A percentile compares a stretch with the other conserved stretches of the same genome.
Evolutionary conservation across 345 rosid genomes (phyloP).

Genomic region (Syzygium jambos): DNA sequence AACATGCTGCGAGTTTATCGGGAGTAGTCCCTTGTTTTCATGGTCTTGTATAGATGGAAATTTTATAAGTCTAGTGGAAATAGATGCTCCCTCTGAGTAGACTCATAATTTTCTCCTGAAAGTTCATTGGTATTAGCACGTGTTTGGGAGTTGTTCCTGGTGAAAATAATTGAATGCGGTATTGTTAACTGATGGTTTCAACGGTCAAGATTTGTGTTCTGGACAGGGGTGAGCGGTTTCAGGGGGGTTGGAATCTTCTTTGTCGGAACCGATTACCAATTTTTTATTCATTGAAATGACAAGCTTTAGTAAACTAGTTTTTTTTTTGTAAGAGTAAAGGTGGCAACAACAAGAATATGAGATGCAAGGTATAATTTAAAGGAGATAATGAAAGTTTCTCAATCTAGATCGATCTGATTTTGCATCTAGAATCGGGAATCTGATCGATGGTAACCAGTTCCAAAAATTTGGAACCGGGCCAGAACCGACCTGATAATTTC

Average conservation of each 20-base stretch:
- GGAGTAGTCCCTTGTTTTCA: not conserved
- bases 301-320: not conserved
- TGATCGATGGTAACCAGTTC: not conserved
- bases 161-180: not conserved
- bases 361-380: not conserved
- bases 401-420: rapidly evolving
- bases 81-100: not conserved
- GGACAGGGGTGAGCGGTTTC: not conserved
- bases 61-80: not conserved
- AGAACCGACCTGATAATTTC: not conserved
- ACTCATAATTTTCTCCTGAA: not conserved
- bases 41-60: not conserved
- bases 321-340: not conserved
- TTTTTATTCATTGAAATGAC: not conserved
- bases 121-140: not conserved
- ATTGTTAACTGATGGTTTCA: not conserved
- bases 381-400: not conserved
- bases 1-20: not conserved
- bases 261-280: not conserved
- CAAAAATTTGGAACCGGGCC: not conserved
- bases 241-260: not conserved
- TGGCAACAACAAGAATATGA: not conserved
- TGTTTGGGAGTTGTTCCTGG: not conserved
- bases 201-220: not conserved
- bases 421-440: not conserved